Conservation (phyloP, 768 basidiomycete species). For the Pleurotus tuber-regium region DNA sequence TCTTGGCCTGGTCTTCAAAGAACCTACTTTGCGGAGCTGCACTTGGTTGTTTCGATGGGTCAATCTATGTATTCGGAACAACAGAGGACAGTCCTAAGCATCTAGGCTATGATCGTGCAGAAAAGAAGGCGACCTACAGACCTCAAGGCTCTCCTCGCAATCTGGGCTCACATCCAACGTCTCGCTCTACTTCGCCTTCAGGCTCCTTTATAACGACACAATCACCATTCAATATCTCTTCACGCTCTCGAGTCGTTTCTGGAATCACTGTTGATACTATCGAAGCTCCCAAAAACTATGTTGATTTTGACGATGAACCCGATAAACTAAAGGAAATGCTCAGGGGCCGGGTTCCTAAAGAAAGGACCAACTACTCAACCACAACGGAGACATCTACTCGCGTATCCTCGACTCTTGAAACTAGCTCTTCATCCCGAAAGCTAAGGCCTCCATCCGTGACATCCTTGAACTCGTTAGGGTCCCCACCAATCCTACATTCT, state of each 20-base stretch:
- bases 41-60: constrained; percentile 42
- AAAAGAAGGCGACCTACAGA: constrained; percentile 9
- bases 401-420: constrained; percentile 30
- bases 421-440: constrained; percentile 24
- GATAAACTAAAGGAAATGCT: constrained; percentile 74
- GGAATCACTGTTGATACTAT: constrained; percentile 67
- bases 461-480: neutral
- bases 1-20: neutral
- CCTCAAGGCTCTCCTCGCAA: constrained; percentile 18
- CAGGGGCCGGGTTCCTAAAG: constrained; percentile 48
- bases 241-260: constrained; percentile 66
- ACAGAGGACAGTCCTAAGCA: constrained; percentile 13
- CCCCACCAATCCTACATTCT: neutral
- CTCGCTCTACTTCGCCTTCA: constrained; percentile 38
- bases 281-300: constrained; percentile 75
- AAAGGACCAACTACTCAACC: constrained; percentile 17
- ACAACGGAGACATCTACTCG: constrained; percentile 15
- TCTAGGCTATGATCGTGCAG: constrained; percentile 15
- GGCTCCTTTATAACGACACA: constrained; percentile 31
- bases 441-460: neutral
- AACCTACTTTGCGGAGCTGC: constrained; percentile 17
- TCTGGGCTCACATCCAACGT: constrained; percentile 24
- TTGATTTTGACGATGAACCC: constrained; percentile 81
- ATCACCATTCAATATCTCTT: constrained; percentile 50
- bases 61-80: constrained; percentile 38